phyloP scores from a whole-genome alignment of 306 rosid species.

The Trifolium dubium region DNA sequence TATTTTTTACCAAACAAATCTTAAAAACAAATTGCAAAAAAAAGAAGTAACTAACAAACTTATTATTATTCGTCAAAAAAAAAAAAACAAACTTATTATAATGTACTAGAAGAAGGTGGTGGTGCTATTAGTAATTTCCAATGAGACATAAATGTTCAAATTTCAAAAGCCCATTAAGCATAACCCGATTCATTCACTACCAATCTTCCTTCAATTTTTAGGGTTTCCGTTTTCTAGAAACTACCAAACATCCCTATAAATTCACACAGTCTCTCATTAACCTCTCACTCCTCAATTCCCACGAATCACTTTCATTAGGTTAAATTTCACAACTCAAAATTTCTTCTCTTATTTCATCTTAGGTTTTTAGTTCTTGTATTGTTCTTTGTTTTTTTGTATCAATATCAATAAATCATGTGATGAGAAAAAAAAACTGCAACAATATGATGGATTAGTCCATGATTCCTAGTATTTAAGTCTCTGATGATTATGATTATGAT shows the following conservation, averaged over 20 bases:
- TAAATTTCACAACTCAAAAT: rapidly evolving
- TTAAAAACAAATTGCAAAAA: too few species aligned
- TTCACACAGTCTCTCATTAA: neutral
- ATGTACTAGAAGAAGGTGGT: too few species aligned
- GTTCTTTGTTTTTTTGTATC: neutral
- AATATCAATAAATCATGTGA: conserved; percentile 59
- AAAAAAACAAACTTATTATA: too few species aligned
- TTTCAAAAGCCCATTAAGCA: neutral
- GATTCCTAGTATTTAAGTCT: conserved; percentile 88
- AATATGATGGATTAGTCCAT: conserved; percentile 78
- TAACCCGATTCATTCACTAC: neutral
- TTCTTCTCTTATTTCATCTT: neutral
- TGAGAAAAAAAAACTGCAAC: conserved; percentile 80
- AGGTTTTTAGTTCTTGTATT: rapidly evolving
- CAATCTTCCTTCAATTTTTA: neutral
- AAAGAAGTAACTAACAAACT: too few species aligned
- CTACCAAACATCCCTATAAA: neutral
- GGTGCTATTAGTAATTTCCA: neutral
- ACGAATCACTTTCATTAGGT: rapidly evolving
- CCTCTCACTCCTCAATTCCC: neutral
- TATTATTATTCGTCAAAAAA: too few species aligned
- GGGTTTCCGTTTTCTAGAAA: conserved; percentile 12
- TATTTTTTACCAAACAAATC: too few species aligned
- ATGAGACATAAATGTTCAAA: neutral
- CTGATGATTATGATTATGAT: conserved; percentile 56